These are phyloP conservation scores for Thalassiosira ordinaria DNA, from an alignment of 352 stramenopile genomes.

Conservation along the genomic window DNA sequence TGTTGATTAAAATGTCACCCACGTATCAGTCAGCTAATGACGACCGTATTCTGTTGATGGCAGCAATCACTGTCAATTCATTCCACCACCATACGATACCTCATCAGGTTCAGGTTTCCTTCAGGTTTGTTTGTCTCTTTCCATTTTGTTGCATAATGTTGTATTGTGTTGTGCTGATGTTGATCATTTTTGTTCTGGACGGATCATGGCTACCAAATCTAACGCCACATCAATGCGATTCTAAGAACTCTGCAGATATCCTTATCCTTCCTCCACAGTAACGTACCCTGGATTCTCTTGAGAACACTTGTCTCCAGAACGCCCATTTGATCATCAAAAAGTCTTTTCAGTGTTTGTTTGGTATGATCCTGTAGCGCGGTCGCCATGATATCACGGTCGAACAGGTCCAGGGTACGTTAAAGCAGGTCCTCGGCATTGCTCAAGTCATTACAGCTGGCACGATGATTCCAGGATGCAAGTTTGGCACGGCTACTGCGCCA, in stretches of 20 bases:
- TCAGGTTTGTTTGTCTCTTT: too few relatives aligned
- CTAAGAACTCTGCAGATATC: slow-evolving; percentile 48
- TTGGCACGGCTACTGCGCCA: slow-evolving; percentile 60
- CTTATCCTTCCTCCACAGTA: slow-evolving; percentile 63
- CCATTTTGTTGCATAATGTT: too few relatives aligned
- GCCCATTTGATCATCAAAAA: slow-evolving; percentile 69
- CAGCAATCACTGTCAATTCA: too few relatives aligned
- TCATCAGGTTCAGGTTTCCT: too few relatives aligned
- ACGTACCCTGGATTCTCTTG: slow-evolving; percentile 64
- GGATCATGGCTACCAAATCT: too few relatives aligned
- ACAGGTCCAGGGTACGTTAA: slow-evolving; percentile 58
- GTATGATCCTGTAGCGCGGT: slow-evolving; percentile 67
- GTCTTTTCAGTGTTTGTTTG: slow-evolving; percentile 54
- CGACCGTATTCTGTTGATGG: too few relatives aligned
- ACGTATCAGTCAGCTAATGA: too few relatives aligned
- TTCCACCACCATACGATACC: too few relatives aligned
- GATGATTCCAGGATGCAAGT: slow-evolving; percentile 70
- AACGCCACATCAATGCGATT: too few relatives aligned
- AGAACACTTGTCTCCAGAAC: slow-evolving; percentile 69
- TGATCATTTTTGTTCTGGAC: too few relatives aligned
- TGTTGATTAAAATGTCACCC: too few relatives aligned
- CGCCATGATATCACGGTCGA: slow-evolving; percentile 76
- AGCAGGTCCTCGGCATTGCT: slow-evolving; percentile 59
- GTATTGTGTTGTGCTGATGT: too few relatives aligned
- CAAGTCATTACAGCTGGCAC: slow-evolving; percentile 58